Percentiles rank a stretch among this genome's conserved stretches.
Conservation (phyloP, 2,329 filamentous ascomycete genomes). For the Scopulariopsis brevicaulis region DNA sequence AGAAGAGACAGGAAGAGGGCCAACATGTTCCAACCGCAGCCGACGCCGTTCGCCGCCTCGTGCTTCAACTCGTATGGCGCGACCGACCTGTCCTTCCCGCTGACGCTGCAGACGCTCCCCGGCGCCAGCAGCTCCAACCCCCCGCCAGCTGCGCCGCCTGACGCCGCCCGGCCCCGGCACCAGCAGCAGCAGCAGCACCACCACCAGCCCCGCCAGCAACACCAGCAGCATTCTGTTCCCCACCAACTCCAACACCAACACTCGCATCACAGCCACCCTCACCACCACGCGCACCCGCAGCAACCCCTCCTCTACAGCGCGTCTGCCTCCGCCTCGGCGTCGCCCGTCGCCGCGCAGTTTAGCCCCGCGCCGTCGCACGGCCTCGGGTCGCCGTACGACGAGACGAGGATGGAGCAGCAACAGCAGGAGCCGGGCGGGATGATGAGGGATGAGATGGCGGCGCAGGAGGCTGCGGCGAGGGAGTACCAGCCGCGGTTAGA, state of each 20-base stretch:
- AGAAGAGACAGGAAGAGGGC: not conserved
- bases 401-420: slow-evolving; percentile 1
- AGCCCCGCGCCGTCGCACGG: slow-evolving; percentile 3
- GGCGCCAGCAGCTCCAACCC: not conserved
- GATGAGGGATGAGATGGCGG: slow-evolving; percentile 12
- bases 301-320: slow-evolving; percentile 4
- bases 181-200: slow-evolving; percentile 9
- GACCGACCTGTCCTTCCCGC: slow-evolving; percentile 3
- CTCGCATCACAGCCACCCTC: slow-evolving; percentile 2
- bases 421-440: not conserved
- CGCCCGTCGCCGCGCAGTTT: slow-evolving; percentile 3
- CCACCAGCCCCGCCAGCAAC: slow-evolving; percentile 4
- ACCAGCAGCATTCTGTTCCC: not conserved
- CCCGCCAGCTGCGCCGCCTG: not conserved
- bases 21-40: slow-evolving; percentile 45
- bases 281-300: not conserved
- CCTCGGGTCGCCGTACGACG: not conserved
- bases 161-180: slow-evolving; percentile 1
- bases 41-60: slow-evolving; percentile 33
- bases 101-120: not conserved
- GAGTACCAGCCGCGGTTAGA: slow-evolving; percentile 46
- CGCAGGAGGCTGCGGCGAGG: slow-evolving; percentile 49
- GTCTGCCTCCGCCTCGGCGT: slow-evolving; percentile 6
- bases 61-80: slow-evolving; percentile 15
- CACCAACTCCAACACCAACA: slow-evolving; percentile 2